Evolutionary conservation across 2,329 filamentous ascomycete species (phyloP).

Genomic region (Fusarium longipes): DNA sequence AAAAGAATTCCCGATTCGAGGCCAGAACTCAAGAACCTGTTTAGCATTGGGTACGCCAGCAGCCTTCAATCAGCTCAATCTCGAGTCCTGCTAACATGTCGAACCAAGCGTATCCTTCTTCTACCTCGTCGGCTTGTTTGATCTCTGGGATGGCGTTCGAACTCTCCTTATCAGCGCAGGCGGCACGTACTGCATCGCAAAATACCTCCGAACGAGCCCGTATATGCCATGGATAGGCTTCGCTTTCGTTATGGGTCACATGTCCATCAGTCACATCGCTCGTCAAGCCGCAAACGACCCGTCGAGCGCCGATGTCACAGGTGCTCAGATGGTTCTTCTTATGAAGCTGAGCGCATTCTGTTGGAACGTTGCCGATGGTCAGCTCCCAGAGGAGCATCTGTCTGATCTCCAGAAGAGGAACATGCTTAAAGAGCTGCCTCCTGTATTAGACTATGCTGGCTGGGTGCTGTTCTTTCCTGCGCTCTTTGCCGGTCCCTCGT

Average conservation of each 20-base stretch:
- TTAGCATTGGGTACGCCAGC: slow-evolving; percentile 75
- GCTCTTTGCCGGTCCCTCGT: slow-evolving; percentile 88
- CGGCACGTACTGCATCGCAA: slow-evolving; percentile 85
- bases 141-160: slow-evolving; percentile 85
- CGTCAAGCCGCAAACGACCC: slow-evolving; percentile 78
- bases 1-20: slow-evolving; percentile 90
- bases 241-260: slow-evolving; percentile 92
- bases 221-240: slow-evolving; percentile 99
- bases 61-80: not conserved
- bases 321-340: slow-evolving; percentile 96
- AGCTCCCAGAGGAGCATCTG: slow-evolving; percentile 80
- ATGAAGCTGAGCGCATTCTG: slow-evolving; percentile 98
- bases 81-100: slow-evolving; percentile 5
- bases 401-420: slow-evolving; percentile 88
- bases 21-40: slow-evolving; percentile 87
- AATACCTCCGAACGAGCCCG: slow-evolving; percentile 79
- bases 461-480: slow-evolving; percentile 97
- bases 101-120: slow-evolving; percentile 77
- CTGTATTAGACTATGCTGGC: slow-evolving; percentile 82
- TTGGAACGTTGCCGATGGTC: slow-evolving; percentile 97
- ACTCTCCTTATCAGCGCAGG: slow-evolving; percentile 83
- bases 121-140: slow-evolving; percentile 92
- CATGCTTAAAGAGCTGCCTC: slow-evolving; percentile 78
- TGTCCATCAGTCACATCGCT: slow-evolving; percentile 88
- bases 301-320: slow-evolving; percentile 84